Evolutionary conservation across 805 yeast species (phyloP).

Genomic region (Scheffersomyces lignosus): DNA sequence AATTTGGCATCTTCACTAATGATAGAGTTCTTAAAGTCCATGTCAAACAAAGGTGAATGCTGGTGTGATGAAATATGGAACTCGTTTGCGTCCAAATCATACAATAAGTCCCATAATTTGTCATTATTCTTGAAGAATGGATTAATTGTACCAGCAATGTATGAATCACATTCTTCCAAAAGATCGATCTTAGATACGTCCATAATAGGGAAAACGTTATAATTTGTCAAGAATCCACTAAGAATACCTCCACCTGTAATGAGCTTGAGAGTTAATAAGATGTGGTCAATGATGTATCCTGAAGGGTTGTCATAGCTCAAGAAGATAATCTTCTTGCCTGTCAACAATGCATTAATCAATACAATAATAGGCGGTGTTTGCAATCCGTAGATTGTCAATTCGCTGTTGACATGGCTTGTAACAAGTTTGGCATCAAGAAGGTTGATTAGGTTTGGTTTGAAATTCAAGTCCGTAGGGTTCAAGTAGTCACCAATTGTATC

Average conservation of each 20-base stretch:
- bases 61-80: slow-evolving; percentile 30
- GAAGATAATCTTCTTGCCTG: slow-evolving; percentile 42
- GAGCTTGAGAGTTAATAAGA: slow-evolving; percentile 41
- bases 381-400: slow-evolving; percentile 52
- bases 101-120: slow-evolving; percentile 59
- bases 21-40: slow-evolving; percentile 32
- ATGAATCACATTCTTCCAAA: slow-evolving; percentile 40
- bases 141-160: slow-evolving; percentile 68
- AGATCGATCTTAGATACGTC: slow-evolving; percentile 60
- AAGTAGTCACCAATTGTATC: slow-evolving; percentile 45
- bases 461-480: slow-evolving; percentile 46
- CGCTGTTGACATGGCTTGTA: slow-evolving; percentile 39
- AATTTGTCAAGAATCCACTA: slow-evolving; percentile 36
- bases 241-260: slow-evolving; percentile 44
- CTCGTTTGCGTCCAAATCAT: slow-evolving; percentile 56
- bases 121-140: slow-evolving; percentile 57
- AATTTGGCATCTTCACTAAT: slow-evolving; percentile 47
- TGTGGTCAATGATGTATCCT: slow-evolving; percentile 42
- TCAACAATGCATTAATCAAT: slow-evolving; percentile 35
- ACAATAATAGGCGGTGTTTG: slow-evolving; percentile 49
- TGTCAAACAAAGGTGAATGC: slow-evolving; percentile 3
- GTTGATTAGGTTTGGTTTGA: slow-evolving; percentile 37
- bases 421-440: slow-evolving; percentile 35
- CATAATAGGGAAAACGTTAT: slow-evolving; percentile 55
- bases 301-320: slow-evolving; percentile 39